Conservation (phyloP, 2,329 filamentous ascomycete genomes). For the Colletotrichum musicola region DNA sequence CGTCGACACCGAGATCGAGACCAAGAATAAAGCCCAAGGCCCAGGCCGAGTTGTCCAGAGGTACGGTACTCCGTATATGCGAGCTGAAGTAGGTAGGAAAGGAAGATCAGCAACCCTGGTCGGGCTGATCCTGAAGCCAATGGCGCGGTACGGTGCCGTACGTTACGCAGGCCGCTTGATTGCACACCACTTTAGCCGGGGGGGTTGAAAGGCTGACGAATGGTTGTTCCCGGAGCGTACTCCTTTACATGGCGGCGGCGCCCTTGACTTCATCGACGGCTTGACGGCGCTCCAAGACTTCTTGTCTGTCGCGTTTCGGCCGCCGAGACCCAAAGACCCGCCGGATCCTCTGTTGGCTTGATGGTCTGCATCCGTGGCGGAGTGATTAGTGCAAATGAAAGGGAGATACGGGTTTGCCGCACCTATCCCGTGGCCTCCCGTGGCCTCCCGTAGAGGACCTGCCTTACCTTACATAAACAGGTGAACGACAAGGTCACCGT, state of each 20-base stretch:
- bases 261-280: background rate
- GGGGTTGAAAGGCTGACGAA: background rate
- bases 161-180: background rate
- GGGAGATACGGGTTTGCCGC: background rate
- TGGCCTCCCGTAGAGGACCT: background rate
- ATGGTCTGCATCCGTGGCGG: background rate
- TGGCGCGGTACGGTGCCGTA: background rate
- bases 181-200: background rate
- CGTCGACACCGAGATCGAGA: no score
- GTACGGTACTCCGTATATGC: no score
- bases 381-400: background rate
- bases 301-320: background rate
- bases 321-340: background rate
- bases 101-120: background rate
- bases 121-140: background rate
- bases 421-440: background rate
- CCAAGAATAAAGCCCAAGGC: no score
- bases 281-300: background rate
- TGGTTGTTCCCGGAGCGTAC: background rate
- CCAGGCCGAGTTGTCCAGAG: no score
- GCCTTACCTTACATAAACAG: constrained; percentile 11
- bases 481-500: background rate
- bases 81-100: background rate
- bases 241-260: background rate
- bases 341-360: background rate